A percentile compares a stretch with the other conserved stretches of the same genome.
phyloP scores from a whole-genome alignment of 768 basidiomycete species.

The Mycena chlorophos region DNA sequence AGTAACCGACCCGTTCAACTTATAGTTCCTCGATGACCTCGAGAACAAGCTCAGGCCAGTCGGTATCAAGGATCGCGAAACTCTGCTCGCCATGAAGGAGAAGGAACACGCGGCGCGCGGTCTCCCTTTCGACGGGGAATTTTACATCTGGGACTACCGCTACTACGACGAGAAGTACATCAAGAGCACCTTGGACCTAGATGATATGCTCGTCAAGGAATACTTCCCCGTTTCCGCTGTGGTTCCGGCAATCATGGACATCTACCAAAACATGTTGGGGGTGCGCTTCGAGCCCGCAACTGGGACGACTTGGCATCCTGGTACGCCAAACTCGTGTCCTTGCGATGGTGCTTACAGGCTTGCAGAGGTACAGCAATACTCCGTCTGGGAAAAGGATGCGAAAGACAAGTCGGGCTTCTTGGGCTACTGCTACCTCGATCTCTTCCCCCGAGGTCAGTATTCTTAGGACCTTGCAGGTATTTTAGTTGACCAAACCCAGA shows the following conservation, averaged over 20 bases:
- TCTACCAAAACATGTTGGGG: constrained; percentile 81
- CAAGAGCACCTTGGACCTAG: constrained; percentile 66
- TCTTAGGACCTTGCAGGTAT: neutral
- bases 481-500: constrained; percentile 37
- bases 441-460: constrained; percentile 73
- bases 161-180: constrained; percentile 68
- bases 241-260: constrained; percentile 76
- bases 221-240: constrained; percentile 87
- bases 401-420: constrained; percentile 71
- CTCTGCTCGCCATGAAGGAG: constrained; percentile 71
- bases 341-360: neutral
- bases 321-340: constrained; percentile 35
- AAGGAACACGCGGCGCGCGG: constrained; percentile 65
- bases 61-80: constrained; percentile 63
- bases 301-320: constrained; percentile 77
- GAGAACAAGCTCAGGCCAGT: constrained; percentile 73
- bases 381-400: constrained; percentile 82
- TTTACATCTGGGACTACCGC: constrained; percentile 86
- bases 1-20: constrained; percentile 2
- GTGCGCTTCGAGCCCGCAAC: constrained; percentile 70
- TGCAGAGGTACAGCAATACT: constrained; percentile 77
- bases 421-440: constrained; percentile 85
- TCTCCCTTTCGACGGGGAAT: constrained; percentile 65
- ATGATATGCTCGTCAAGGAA: constrained; percentile 80
- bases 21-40: constrained; percentile 76